Percentiles rank a stretch among this genome's conserved stretches.
phyloP scores from a whole-genome alignment of 2,329 filamentous ascomycete genomes.

The Apiospora hydei region DNA sequence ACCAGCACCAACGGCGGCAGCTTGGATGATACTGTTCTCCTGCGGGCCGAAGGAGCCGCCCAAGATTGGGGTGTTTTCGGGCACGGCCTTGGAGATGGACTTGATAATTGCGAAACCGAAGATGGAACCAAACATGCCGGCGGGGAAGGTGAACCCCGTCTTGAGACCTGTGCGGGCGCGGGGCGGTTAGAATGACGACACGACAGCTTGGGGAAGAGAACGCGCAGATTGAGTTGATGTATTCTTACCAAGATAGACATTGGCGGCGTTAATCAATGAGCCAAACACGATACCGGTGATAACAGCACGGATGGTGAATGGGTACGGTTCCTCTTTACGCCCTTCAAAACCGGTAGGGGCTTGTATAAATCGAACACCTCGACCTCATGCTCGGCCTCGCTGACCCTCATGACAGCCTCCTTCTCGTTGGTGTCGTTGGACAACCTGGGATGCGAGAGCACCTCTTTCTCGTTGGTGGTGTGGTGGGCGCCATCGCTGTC shows the following conservation, averaged over 20 bases:
- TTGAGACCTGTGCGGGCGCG: conserved; percentile 51
- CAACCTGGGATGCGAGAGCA: not conserved
- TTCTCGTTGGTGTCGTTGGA: conserved; percentile 19
- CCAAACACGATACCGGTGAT: conserved; percentile 63
- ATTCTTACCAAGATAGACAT: conserved; percentile 57
- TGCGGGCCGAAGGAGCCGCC: conserved; percentile 65
- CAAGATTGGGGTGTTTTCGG: conserved; percentile 56
- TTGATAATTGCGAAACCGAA: conserved; percentile 67
- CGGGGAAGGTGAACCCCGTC: conserved; percentile 58
- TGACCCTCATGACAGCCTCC: conserved; percentile 1
- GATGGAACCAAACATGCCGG: conserved; percentile 45
- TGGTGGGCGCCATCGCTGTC: conserved; percentile 3
- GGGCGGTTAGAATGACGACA: not conserved
- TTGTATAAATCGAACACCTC: conserved; percentile 46
- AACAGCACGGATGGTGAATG: conserved; percentile 63
- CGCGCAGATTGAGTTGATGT: not conserved
- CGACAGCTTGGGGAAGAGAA: too few relatives aligned
- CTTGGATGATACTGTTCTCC: conserved; percentile 69
- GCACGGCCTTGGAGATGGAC: conserved; percentile 56
- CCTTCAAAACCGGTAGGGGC: conserved; percentile 51
- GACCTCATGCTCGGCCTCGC: conserved; percentile 22
- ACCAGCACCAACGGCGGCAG: conserved; percentile 65
- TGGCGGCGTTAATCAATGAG: conserved; percentile 67
- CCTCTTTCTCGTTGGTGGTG: not conserved
- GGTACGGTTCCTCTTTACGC: conserved; percentile 52